These are phyloP conservation scores for Suillus weaverae DNA, from an alignment of 768 basidiomycete genomes.

Conservation along the genomic window DNA sequence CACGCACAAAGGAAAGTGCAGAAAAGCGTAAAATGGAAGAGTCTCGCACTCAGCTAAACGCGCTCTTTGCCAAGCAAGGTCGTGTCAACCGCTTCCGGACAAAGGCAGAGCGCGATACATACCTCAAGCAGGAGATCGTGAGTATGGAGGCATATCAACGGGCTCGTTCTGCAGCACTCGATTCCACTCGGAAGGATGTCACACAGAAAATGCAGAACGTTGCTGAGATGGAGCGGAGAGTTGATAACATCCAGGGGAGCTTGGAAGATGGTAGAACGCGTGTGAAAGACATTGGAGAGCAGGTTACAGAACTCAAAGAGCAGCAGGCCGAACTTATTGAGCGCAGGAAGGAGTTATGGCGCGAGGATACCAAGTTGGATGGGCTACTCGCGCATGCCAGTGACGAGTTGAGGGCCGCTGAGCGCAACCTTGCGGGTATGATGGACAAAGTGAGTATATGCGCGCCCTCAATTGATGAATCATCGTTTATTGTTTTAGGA, in stretches of 20 bases:
- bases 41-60: conserved; percentile 64
- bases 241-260: conserved; percentile 54
- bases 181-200: conserved; percentile 52
- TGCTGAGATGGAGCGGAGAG: conserved; percentile 57
- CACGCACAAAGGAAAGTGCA: conserved; percentile 47
- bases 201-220: conserved; percentile 47
- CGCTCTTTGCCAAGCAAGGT: conserved; percentile 89
- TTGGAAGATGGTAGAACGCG: conserved; percentile 65
- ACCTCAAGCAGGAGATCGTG: conserved; percentile 75
- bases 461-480: background rate
- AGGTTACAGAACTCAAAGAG: conserved; percentile 61
- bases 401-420: conserved; percentile 79
- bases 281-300: conserved; percentile 59
- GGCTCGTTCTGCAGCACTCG: conserved; percentile 57
- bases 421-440: conserved; percentile 80
- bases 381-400: conserved; percentile 72
- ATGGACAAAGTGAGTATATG: conserved; percentile 81
- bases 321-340: conserved; percentile 71
- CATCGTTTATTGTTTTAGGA: conserved; percentile 51
- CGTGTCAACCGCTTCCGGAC: conserved; percentile 83
- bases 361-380: conserved; percentile 89
- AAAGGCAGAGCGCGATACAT: conserved; percentile 80
- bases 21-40: conserved; percentile 74
- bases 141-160: conserved; percentile 62
- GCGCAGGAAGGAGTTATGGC: conserved; percentile 89